Conservation (phyloP, 2,329 filamentous ascomycete genomes). For the Fusarium albosuccineum region DNA sequence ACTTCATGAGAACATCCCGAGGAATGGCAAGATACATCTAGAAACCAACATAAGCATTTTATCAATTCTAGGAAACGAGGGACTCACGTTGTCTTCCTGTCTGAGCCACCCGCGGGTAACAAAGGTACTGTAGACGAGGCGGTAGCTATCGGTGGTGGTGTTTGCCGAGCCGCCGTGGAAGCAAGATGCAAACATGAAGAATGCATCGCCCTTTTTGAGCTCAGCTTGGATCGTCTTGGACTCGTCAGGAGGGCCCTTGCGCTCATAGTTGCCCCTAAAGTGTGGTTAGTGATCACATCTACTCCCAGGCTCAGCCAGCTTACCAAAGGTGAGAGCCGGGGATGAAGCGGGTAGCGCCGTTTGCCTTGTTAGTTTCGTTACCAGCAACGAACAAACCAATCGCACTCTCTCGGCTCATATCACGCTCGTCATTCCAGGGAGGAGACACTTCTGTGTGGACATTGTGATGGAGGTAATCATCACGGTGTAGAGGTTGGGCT, state of each 20-base stretch:
- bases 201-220: constrained; percentile 10
- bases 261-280: neutral
- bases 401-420: neutral
- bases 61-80: too few species aligned
- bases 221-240: neutral
- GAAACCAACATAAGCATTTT: too few species aligned
- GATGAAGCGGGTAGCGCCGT: constrained; percentile 15
- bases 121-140: constrained; percentile 6
- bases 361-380: constrained; percentile 1
- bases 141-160: neutral
- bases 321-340: constrained; percentile 5
- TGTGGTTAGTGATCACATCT: neutral
- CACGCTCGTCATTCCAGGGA: neutral
- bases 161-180: constrained; percentile 9
- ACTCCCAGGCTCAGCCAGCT: too few species aligned
- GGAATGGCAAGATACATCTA: too few species aligned
- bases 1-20: too few species aligned
- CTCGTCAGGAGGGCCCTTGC: neutral
- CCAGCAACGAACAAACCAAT: constrained; percentile 9
- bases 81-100: neutral
- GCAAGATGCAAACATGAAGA: constrained; percentile 6
- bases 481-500: constrained; percentile 3
- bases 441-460: neutral
- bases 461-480: neutral
- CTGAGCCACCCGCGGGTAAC: neutral